Evolutionary conservation across 805 yeast species (phyloP), one percentile per base, ranked within the genome.

Genomic region (Candida verbasci): DNA sequence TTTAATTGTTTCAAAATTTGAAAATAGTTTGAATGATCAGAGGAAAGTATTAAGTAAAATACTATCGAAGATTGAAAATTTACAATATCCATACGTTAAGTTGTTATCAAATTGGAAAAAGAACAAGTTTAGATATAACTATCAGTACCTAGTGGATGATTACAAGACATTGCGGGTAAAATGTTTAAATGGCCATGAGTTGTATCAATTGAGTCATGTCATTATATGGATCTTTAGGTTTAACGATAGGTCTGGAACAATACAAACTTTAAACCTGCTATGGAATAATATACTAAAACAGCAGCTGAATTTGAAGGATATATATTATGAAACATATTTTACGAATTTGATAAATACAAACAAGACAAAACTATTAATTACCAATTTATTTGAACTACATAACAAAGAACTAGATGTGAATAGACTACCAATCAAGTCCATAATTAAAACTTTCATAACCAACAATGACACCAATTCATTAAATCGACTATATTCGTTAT

Each of bases 21-120:
- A 3, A 5, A n/a, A n/a, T n/a, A 7, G 5, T 17, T 15, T 25
- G 12, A 17, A 24, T 3, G 4, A 10, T 12, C 25, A 23, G 8
- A 10, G 24, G 6, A 31, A 24, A 12, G 17, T 31, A 8, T 10
- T 31, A 23, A 15, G 16, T 9, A 31, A 10, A 12, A 17, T 31
- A 4, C 11, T 31, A 17, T 23, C 3, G 15, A 23, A 24, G 24
- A 3, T 7, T 8, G 18, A 24, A 17, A n/a, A 11, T n/a, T n/a
- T 31, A 24, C 10, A 31, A 18, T 31, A 8, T 17, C 17, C 28
- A 20, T 31, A 9, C n/a, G n/a, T 31, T 3, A 22, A 24, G 9
- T 17, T 31, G 6, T 24, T 31, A 24, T n/a, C 17, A 16, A 25
- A 17, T 17, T 31, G 34, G 34, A 14, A 31, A 22, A 21, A 24